Conservation (phyloP, 495 filamentous ascomycete genomes). For the Penicillium tannophilum region DNA sequence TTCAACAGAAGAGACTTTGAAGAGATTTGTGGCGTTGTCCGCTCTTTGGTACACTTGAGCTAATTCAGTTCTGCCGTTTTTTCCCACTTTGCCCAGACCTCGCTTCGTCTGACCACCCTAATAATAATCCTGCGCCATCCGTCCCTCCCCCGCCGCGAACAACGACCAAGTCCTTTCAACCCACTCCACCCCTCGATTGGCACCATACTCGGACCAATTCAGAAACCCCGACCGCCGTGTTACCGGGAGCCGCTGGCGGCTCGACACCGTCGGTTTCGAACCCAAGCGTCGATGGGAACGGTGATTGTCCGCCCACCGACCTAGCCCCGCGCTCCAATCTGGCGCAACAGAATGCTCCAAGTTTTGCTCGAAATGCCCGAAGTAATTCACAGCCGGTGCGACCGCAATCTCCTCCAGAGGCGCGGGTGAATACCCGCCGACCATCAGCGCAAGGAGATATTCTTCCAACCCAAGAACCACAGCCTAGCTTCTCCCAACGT, state of each 20-base stretch:
- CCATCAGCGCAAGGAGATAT: slow-evolving; percentile 32
- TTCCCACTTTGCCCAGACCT: slow-evolving; percentile 20
- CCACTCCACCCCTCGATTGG: slow-evolving; percentile 30
- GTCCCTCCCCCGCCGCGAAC: slow-evolving; percentile 24
- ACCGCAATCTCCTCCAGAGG: slow-evolving; percentile 45
- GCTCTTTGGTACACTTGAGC: slow-evolving; percentile 7
- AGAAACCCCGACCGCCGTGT: slow-evolving; percentile 32
- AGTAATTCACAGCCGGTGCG: slow-evolving; percentile 49
- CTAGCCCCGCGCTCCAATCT: slow-evolving; percentile 32
- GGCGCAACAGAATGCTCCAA: slow-evolving; percentile 36
- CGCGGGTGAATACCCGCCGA: slow-evolving; percentile 38
- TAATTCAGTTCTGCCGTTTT: slow-evolving; percentile 16
- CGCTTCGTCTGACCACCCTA: slow-evolving; percentile 16
- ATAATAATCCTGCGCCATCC: slow-evolving; percentile 14
- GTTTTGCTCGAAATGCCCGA: slow-evolving; percentile 45
- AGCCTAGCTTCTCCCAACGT: slow-evolving; percentile 34
- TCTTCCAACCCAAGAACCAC: slow-evolving; percentile 34
- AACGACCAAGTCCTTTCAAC: slow-evolving; percentile 30
- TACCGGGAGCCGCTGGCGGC: slow-evolving; percentile 42
- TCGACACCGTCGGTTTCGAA: slow-evolving; percentile 32
- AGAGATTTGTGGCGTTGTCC: slow-evolving; percentile 18
- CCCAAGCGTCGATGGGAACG: slow-evolving; percentile 42
- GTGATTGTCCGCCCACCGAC: slow-evolving; percentile 39
- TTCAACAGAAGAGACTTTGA: slow-evolving; percentile 2
- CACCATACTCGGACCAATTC: slow-evolving; percentile 44